Base-by-base conservation (phyloP, 2,329 filamentous ascomycete species). In the Trichoderma atrobrunneum region DNA sequence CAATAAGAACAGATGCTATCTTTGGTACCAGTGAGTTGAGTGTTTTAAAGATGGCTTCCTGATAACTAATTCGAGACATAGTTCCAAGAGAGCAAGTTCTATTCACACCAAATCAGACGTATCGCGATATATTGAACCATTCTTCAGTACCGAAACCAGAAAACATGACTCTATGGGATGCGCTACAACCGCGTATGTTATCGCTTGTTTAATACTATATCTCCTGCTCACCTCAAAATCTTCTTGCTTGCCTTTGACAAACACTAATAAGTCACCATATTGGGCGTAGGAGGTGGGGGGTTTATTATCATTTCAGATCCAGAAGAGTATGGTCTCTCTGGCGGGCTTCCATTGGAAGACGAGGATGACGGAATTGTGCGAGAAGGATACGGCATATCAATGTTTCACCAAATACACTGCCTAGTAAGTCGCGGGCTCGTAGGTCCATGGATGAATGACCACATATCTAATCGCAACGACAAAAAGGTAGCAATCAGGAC, bases 341-440 rank as follows among this genome's bases (percentile, higher is more conserved):
- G 43, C n/a, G 43, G 43, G 18, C 83, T 1, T 84, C 83, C 7
- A 73, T 90, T 6, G 88, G 88, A 3, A 75, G 43, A 21, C 8
- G 43, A 48, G 18, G 43, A 48, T 3, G 43, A 48, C 4, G 43
- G 43, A 48, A 21, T 48, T 48, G 8, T 48, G 43, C 43, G 43
- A 48, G 43, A 48, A 48, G 43, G 43, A 48, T 48, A 48, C 18
- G 43, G 43, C n/a, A 48, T 48, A 48, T 48, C 43, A 21, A 48
- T 48, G 43, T 48, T 48, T 48, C 43, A 48, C 43, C 43, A 48
- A 48, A 48, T 48, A 48, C 43, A 21, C 43, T 48, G 43, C 4
- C 18, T 48, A 11, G 43, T 48, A 48, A 48, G 43, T 88, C 7
- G 85, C 85, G 0, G 88, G 88, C 30, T 88, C 88, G 2, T 90